Base-by-base conservation (phyloP, 805 yeast genomes). In the Metschnikowia matae region DNA sequence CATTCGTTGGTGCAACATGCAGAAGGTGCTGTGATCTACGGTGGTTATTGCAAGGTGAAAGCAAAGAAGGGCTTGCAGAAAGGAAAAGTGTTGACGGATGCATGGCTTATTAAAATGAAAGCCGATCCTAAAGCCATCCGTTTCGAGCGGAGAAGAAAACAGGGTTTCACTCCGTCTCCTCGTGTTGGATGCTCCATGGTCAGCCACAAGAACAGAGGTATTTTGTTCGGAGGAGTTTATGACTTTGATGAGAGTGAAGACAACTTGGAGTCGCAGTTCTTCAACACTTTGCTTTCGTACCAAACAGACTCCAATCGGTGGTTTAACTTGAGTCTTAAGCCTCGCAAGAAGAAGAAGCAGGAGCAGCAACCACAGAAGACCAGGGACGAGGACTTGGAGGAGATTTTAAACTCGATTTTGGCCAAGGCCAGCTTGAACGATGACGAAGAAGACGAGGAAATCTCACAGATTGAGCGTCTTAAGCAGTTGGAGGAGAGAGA, bases 171-270 rank as follows among this genome's bases (percentile, higher is more conserved):
- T 53, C 97, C 97, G 3, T 81, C 92, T 1, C 87, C 97, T 13
- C 79, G 98, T 60, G 97, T 89, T n/a, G 98, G 99, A 0, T 87
- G 96, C 62, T 84, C 95, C 3, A 81, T 92, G 84, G 90, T 84
- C 8, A 77, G 77, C 56, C 98, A 92, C 68, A 87, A 88, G 60
- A 95, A 95, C 51, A 82, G 97, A 71, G 97, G 97, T 51, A 78
- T 92, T 8, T 61, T 91, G 62, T 94, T 92, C 71, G 98, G 98
- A 36, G 98, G 98, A 60, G 99, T 94, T 13, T 91, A 81, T 61
- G 98, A 92, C 67, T 87, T 80, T 54, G 96, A 91, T 59, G 99
- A 92, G 68, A 92, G 96, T 13, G 98, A 92, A 66, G 98, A 94
- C 68, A 81, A 87, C 48, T 70, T 92, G 53, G 92, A 87, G 42